A percentile compares a stretch with the other conserved stretches of the same genome.
Evolutionary conservation across 495 filamentous ascomycete genomes (phyloP).

Genomic region (Talaromyces thailandensis): DNA sequence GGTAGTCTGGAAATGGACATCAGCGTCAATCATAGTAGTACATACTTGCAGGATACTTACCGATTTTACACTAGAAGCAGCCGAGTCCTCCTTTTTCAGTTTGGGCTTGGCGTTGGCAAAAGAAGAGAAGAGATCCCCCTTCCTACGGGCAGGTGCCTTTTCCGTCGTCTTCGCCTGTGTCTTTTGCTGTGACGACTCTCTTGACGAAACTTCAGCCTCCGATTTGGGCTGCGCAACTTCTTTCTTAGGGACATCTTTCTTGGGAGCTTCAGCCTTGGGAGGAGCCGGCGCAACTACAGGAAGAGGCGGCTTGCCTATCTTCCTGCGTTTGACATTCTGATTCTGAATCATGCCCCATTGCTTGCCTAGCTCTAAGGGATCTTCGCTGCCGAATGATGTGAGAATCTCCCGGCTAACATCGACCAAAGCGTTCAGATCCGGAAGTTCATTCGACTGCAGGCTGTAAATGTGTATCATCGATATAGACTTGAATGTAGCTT

Average conservation of each 20-base stretch:
- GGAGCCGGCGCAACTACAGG: constrained; percentile 14
- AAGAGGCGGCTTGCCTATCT: constrained; percentile 15
- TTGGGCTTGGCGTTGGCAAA: constrained; percentile 74
- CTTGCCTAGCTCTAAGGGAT: constrained; percentile 49
- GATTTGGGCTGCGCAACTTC: not conserved
- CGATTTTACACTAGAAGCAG: constrained; percentile 26
- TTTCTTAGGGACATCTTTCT: constrained; percentile 6
- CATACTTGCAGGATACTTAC: constrained; percentile 15
- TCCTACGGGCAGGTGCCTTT: constrained; percentile 21
- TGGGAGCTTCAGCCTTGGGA: constrained; percentile 22
- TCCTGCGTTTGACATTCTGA: constrained; percentile 35
- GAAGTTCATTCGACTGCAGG: constrained; percentile 58
- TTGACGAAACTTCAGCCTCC: not conserved
- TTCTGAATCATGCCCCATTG: constrained; percentile 67
- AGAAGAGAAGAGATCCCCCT: constrained; percentile 66
- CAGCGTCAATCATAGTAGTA: not conserved
- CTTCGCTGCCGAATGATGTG: constrained; percentile 46
- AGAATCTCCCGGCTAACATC: constrained; percentile 55
- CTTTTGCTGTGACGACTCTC: constrained; percentile 1
- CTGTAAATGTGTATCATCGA: constrained; percentile 82
- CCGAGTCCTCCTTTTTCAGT: constrained; percentile 40
- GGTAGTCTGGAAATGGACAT: not conserved
- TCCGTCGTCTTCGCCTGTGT: not conserved
- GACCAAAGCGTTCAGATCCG: constrained; percentile 68
- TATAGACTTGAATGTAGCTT: constrained; percentile 59